Evolutionary conservation across 2,329 filamentous ascomycete genomes (phyloP).

Genomic region (Arthrobotrys entomopaga): DNA sequence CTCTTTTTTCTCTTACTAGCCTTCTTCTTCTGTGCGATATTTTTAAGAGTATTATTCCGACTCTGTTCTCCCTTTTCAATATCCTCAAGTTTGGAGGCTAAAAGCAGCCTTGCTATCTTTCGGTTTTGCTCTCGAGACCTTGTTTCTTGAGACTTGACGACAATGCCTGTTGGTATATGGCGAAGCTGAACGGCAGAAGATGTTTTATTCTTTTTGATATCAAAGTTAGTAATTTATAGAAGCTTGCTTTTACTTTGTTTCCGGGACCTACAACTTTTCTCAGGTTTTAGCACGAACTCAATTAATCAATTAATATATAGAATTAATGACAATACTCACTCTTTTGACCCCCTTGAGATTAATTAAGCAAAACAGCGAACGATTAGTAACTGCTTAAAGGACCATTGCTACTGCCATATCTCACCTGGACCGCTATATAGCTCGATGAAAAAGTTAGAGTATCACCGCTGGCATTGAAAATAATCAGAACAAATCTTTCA

Average conservation of each 20-base stretch:
- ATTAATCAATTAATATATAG: not conserved
- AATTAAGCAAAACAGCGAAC: not conserved
- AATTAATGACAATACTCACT: slow-evolving; percentile 2
- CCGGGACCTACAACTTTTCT: slow-evolving; percentile 24
- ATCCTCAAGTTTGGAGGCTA: slow-evolving; percentile 81
- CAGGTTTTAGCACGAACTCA: slow-evolving; percentile 10
- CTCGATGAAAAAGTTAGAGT: slow-evolving; percentile 69
- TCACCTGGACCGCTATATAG: slow-evolving; percentile 19
- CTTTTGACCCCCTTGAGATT: slow-evolving; percentile 39
- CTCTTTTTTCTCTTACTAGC: slow-evolving; percentile 84
- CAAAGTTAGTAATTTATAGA: slow-evolving; percentile 9
- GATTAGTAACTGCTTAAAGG: not conserved
- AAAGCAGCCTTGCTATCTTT: slow-evolving; percentile 79
- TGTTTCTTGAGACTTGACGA: slow-evolving; percentile 93
- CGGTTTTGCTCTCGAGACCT: slow-evolving; percentile 87
- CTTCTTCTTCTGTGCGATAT: slow-evolving; percentile 73
- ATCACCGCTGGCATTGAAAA: not conserved
- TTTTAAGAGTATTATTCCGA: slow-evolving; percentile 72
- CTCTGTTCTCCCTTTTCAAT: slow-evolving; percentile 76
- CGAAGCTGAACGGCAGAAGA: slow-evolving; percentile 92
- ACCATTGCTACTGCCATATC: slow-evolving; percentile 9
- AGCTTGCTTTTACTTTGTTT: slow-evolving; percentile 60
- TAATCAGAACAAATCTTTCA: not conserved
- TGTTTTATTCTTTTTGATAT: slow-evolving; percentile 80
- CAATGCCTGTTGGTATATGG: slow-evolving; percentile 87